phyloP scores from a whole-genome alignment of 164 flowering plant species.

The Vitis rupestris region DNA sequence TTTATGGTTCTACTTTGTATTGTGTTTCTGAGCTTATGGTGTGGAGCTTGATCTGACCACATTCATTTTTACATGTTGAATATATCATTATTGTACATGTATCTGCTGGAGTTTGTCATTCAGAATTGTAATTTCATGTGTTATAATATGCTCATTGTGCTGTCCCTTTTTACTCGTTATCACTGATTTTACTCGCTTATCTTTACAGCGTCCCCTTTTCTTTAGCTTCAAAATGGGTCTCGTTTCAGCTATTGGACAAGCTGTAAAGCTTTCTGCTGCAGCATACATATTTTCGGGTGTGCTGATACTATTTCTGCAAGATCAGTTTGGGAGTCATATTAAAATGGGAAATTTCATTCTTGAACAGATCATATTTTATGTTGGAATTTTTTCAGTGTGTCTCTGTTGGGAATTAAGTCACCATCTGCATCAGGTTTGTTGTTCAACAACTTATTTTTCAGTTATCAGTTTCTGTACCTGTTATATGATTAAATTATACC shows the following conservation, averaged over 20 bases:
- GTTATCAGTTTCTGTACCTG: neutral
- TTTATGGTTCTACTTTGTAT: too few relatives aligned
- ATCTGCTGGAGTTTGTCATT: neutral
- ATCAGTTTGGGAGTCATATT: conserved; percentile 24
- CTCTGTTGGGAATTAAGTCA: conserved; percentile 82
- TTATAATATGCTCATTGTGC: neutral
- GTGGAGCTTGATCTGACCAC: neutral
- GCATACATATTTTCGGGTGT: conserved; percentile 49
- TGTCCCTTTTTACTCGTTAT: neutral
- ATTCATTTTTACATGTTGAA: neutral
- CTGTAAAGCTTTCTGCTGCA: conserved; percentile 55
- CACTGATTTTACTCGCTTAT: conserved; percentile 20
- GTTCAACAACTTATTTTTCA: neutral
- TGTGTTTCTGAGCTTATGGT: neutral
- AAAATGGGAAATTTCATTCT: conserved; percentile 36
- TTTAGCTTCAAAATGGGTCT: conserved; percentile 92
- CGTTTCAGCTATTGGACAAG: conserved; percentile 49
- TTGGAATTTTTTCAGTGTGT: conserved; percentile 53
- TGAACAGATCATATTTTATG: conserved; percentile 48
- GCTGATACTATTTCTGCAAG: conserved; percentile 39
- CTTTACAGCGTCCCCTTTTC: conserved; percentile 78
- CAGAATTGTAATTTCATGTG: neutral
- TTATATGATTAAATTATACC: neutral
- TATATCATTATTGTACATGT: neutral
- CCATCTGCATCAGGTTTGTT: conserved; percentile 80